A percentile compares a stretch with the other conserved stretches of the same genome.
These are phyloP conservation scores for Aspergillus felis DNA, from an alignment of 2,329 filamentous ascomycete genomes.

Conservation along the genomic window DNA sequence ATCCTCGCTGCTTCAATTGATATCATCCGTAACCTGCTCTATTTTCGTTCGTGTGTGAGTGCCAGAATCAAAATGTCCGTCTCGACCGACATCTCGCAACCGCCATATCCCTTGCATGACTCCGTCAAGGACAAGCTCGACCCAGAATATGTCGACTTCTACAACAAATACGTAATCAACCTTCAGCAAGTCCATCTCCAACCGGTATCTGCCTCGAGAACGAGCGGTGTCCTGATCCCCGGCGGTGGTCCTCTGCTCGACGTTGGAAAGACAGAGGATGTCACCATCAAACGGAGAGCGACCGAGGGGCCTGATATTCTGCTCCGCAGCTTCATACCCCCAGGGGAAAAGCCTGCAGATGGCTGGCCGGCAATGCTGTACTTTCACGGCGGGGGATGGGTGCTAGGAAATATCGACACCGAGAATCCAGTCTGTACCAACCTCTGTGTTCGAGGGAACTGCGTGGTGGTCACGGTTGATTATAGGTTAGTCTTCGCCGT, in stretches of 20 bases:
- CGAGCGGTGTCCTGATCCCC: slow-evolving; percentile 50
- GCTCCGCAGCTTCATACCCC: slow-evolving; percentile 51
- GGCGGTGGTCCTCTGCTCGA: slow-evolving; percentile 48
- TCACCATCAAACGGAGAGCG: slow-evolving; percentile 41
- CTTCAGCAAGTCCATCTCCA: slow-evolving; percentile 54
- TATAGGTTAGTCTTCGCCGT: slow-evolving; percentile 43
- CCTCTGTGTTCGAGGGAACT: slow-evolving; percentile 48
- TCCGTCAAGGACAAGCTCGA: slow-evolving; percentile 46
- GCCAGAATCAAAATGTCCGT: slow-evolving; percentile 13
- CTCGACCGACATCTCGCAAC: slow-evolving; percentile 19
- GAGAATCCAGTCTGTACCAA: slow-evolving; percentile 57
- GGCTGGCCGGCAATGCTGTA: slow-evolving; percentile 58
- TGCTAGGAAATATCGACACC: slow-evolving; percentile 55
- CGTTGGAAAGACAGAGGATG: slow-evolving; percentile 47
- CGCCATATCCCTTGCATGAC: slow-evolving; percentile 48
- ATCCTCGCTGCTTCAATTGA: background rate
- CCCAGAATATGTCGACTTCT: slow-evolving; percentile 51
- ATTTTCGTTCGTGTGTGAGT: background rate
- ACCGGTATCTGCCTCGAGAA: slow-evolving; percentile 50
- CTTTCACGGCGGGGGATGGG: slow-evolving; percentile 58
- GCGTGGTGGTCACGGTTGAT: slow-evolving; percentile 54
- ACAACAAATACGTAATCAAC: slow-evolving; percentile 50
- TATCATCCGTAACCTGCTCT: background rate
- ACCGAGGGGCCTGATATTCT: slow-evolving; percentile 48
- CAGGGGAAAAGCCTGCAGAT: slow-evolving; percentile 37